Conservation (phyloP, 257 asterid genomes). For the Craterostigma plantagineum region DNA sequence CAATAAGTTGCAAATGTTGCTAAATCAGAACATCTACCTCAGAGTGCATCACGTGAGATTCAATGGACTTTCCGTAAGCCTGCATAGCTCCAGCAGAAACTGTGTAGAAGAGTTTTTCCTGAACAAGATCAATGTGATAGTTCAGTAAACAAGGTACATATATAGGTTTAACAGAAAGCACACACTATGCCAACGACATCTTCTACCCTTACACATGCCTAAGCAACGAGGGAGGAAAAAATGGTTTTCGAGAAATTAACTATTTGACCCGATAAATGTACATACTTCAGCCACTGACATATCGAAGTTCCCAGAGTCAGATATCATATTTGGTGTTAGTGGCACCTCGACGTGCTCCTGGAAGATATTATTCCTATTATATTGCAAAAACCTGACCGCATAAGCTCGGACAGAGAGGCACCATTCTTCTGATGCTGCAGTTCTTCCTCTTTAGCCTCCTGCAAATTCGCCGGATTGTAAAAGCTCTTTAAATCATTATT, state of each 20-base stretch:
- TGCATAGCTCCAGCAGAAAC: constrained; percentile 53
- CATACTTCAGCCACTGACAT: background rate
- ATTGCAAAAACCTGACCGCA: background rate
- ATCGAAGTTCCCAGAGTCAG: background rate
- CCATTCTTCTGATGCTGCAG: background rate
- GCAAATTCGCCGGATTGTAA: background rate
- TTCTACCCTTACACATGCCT: background rate
- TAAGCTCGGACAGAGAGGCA: background rate
- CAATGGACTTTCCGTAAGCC: constrained; percentile 46
- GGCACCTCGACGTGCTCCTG: background rate
- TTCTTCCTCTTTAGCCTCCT: background rate
- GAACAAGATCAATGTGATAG: constrained; percentile 11
- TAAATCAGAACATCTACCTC: constrained; percentile 34
- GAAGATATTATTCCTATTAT: background rate
- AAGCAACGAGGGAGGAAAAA: background rate
- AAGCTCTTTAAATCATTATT: too few relatives aligned
- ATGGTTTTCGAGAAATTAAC: background rate
- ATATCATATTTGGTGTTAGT: background rate
- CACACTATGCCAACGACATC: background rate
- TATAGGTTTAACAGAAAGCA: background rate
- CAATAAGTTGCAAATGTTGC: background rate
- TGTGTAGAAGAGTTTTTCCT: constrained; percentile 72
- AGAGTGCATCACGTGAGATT: constrained; percentile 31
- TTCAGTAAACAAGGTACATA: constrained; percentile 7
- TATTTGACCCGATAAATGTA: background rate